Evolutionary conservation across 805 yeast genomes (phyloP).

Genomic region (Candida nonsorbophila): DNA sequence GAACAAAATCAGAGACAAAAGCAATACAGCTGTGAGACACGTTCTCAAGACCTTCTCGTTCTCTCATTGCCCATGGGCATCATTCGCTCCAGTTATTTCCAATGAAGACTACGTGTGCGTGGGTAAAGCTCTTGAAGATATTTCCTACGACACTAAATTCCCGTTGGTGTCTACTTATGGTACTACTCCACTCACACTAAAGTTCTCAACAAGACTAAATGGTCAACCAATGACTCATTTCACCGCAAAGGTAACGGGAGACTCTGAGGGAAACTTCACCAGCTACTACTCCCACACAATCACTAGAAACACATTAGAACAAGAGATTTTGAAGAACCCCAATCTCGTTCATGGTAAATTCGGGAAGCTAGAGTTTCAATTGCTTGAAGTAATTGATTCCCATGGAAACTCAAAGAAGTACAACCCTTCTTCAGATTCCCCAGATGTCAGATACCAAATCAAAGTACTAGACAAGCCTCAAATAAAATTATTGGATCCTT

Average conservation of each 20-base stretch:
- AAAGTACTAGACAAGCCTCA: constrained; percentile 21
- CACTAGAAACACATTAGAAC: constrained; percentile 30
- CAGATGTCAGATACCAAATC: constrained; percentile 26
- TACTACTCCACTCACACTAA: constrained; percentile 56
- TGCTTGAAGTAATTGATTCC: constrained; percentile 25
- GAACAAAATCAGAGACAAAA: constrained; percentile 58
- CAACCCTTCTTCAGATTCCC: constrained; percentile 32
- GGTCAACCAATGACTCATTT: constrained; percentile 13
- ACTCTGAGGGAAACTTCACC: constrained; percentile 7
- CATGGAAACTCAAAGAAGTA: constrained; percentile 27
- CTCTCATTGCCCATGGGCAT: constrained; percentile 74
- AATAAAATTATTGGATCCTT: constrained; percentile 16
- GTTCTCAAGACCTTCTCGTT: constrained; percentile 59
- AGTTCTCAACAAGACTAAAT: constrained; percentile 19
- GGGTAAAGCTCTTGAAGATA: constrained; percentile 37
- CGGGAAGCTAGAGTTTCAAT: constrained; percentile 26
- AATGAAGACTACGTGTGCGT: constrained; percentile 51
- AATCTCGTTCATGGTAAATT: constrained; percentile 15
- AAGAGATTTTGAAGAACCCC: constrained; percentile 25
- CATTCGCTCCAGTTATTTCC: constrained; percentile 27
- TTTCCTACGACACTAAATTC: constrained; percentile 19
- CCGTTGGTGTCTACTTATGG: constrained; percentile 58
- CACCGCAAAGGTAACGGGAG: constrained; percentile 1
- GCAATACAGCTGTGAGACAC: constrained; percentile 55
- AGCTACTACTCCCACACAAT: constrained; percentile 9